Base-by-base conservation (phyloP, 345 rosid species). In the Ailanthus altissimus region DNA sequence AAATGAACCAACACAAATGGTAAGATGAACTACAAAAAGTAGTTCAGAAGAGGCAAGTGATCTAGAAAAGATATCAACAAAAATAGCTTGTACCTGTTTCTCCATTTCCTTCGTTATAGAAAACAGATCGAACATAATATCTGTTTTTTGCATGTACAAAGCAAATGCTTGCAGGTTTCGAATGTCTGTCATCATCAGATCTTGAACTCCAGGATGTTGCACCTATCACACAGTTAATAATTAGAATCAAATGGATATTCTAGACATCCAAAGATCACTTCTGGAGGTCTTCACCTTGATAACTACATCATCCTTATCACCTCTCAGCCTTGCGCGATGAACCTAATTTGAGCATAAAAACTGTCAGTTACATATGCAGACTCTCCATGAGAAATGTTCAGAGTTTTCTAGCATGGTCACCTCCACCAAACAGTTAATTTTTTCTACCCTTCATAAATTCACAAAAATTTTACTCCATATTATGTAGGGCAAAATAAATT, bases 141-240 rank as follows among this genome's bases (percentile, higher is more conserved):
- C 98, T 28, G 92, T 88, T 87, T 83, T 94, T 81, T 94, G 99
- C 85, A 94, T 88, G 93, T 87, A 94, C 43, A 90, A 84, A 70
- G 99, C 99, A 79, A 94, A 91, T 72, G 92, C 90, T 87, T 94
- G 99, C 85, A 93, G 76, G 81, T 94, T 94, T 75, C 82, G 89
- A 75, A 94, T 91, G 79, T 94, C 99, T 9, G 97, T 94, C 98
- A 93, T 94, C 99, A 94, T 93, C 85, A 93, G 86, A 69, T 85
- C 86, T 76, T 89, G 90, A 69, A 93, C 82, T 76, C 98, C 98
- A 73, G 97, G 99, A 87, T 93, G 99, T 84, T 95, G 99, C 78
- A 95, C 97, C 98, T 95, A 81, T 73, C 64, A 82, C n/a, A 68
- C 47, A 21, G 66, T 38, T 58, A 40, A 78, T 7, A 64, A 40